phyloP scores from a whole-genome alignment of 2,329 filamentous ascomycete species.

The Penicillium sp. region DNA sequence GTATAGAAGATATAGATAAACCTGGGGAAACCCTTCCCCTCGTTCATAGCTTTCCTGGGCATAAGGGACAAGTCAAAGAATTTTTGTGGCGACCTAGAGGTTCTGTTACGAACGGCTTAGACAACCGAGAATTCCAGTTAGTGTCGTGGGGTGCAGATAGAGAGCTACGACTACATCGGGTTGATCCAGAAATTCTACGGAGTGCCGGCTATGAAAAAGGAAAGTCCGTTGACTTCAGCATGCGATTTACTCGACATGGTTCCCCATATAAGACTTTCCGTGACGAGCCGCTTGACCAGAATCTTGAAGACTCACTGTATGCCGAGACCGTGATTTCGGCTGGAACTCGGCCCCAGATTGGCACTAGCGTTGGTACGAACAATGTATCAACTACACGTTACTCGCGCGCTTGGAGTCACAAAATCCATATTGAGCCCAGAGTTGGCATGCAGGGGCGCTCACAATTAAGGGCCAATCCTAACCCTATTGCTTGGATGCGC shows the following conservation, averaged over 20 bases:
- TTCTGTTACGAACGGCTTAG: constrained; percentile 61
- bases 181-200: constrained; percentile 61
- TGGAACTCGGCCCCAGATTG: constrained; percentile 19
- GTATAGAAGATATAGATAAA: constrained; percentile 39
- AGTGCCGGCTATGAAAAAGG: constrained; percentile 72
- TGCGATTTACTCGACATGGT: constrained; percentile 75
- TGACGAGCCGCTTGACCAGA: constrained; percentile 59
- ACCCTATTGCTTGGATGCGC: constrained; percentile 62
- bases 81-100: constrained; percentile 86
- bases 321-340: constrained; percentile 29
- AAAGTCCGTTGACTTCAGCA: constrained; percentile 57
- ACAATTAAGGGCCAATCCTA: constrained; percentile 47
- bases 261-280: constrained; percentile 83
- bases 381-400: constrained; percentile 51
- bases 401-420: constrained; percentile 45
- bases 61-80: constrained; percentile 71
- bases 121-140: constrained; percentile 85
- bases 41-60: constrained; percentile 52
- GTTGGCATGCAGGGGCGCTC: constrained; percentile 48
- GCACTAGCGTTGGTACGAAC: constrained; percentile 42
- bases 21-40: constrained; percentile 35
- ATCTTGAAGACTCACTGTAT: constrained; percentile 49
- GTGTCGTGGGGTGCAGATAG: constrained; percentile 91
- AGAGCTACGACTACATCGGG: constrained; percentile 71
- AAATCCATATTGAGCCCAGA: constrained; percentile 46